Conservation (phyloP, 257 asterid species). For the Petunia axillaris region DNA sequence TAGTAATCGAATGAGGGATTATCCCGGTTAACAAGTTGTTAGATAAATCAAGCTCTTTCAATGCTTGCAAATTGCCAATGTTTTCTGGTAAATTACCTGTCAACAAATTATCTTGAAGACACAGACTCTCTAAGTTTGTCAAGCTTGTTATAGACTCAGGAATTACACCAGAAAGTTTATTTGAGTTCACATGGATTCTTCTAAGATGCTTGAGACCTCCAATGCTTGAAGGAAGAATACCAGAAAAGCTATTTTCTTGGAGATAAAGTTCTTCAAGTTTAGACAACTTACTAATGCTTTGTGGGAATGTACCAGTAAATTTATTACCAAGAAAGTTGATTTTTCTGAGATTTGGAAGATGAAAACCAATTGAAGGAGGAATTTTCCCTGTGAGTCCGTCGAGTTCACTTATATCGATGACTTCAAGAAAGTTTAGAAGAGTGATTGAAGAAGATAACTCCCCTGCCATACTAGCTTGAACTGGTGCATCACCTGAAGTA, state of each 20-base stretch:
- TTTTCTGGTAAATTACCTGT: conserved; percentile 48
- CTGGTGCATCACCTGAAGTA: conserved; percentile 44
- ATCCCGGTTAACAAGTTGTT: conserved; percentile 51
- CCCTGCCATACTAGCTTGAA: conserved; percentile 54
- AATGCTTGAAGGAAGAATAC: conserved; percentile 46
- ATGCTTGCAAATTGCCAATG: conserved; percentile 46
- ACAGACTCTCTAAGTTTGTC: conserved; percentile 38
- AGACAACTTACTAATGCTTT: conserved; percentile 48
- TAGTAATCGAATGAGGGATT: conserved; percentile 55
- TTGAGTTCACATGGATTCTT: conserved; percentile 43
- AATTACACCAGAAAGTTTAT: conserved; percentile 46
- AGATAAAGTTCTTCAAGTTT: conserved; percentile 52
- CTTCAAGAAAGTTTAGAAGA: conserved; percentile 49
- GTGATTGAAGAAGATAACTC: conserved; percentile 46
- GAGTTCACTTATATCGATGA: conserved; percentile 54
- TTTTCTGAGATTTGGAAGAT: conserved; percentile 47
- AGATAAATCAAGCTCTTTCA: conserved; percentile 56
- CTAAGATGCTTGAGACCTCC: conserved; percentile 47
- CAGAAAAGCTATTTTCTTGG: conserved; percentile 44
- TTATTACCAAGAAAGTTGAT: conserved; percentile 42
- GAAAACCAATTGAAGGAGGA: conserved; percentile 51
- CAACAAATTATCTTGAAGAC: conserved; percentile 47
- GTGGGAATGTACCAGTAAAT: conserved; percentile 52
- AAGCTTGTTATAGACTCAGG: conserved; percentile 45
- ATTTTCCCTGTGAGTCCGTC: conserved; percentile 43